Evolutionary conservation across 2,329 filamentous ascomycete species (phyloP).

Genomic region (Onygena corvina): DNA sequence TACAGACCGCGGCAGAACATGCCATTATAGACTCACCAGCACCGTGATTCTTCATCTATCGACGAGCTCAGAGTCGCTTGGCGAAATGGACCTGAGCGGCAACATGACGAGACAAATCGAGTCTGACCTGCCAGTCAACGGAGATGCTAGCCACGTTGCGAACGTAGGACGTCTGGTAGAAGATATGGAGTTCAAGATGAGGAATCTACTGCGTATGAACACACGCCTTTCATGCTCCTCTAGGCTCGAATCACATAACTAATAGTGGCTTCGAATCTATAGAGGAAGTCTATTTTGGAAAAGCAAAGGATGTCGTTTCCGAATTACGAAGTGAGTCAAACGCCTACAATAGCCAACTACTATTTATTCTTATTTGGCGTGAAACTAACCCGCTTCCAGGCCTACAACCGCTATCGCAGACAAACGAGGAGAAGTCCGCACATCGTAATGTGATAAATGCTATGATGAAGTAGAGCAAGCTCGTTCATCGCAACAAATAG

Average conservation of each 20-base stretch:
- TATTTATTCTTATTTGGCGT: no score
- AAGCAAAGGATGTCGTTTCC: conserved; percentile 95
- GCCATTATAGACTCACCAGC: conserved; percentile 94
- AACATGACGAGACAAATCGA: conserved; percentile 98
- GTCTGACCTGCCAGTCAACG: conserved; percentile 76
- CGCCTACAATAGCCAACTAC: background rate
- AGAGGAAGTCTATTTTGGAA: conserved; percentile 98
- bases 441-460: conserved; percentile 76
- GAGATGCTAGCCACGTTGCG: conserved; percentile 83
- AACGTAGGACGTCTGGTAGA: conserved; percentile 92
- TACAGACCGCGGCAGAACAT: conserved; percentile 77
- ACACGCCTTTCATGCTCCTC: background rate
- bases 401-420: conserved; percentile 70
- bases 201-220: conserved; percentile 64
- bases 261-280: conserved; percentile 9
- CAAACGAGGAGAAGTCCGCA: conserved; percentile 67
- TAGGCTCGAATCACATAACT: conserved; percentile 15
- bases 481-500: background rate
- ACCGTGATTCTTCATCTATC: conserved; percentile 89
- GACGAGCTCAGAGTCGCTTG: conserved; percentile 54
- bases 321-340: conserved; percentile 63
- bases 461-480: conserved; percentile 32
- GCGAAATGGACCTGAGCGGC: conserved; percentile 81
- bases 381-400: conserved; percentile 28
- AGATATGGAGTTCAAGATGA: conserved; percentile 99